These are phyloP conservation scores for Trichoderma oligosporum DNA, from an alignment of 2,329 filamentous ascomycete species.

Conservation along the genomic window DNA sequence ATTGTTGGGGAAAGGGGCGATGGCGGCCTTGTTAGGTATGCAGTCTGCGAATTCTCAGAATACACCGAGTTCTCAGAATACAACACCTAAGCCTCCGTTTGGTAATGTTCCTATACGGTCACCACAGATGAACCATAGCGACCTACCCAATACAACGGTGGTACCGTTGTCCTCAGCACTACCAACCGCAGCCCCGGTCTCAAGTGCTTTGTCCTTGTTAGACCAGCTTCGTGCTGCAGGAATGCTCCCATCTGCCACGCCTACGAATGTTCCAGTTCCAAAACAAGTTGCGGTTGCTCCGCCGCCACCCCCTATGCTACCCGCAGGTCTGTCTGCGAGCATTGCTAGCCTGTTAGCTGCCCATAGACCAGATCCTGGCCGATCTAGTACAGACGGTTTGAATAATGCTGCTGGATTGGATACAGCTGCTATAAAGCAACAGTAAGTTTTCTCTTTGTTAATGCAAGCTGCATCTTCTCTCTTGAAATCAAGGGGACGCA, in stretches of 20 bases:
- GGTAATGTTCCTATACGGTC: constrained; percentile 44
- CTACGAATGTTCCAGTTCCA: constrained; percentile 36
- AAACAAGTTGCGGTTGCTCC: constrained; percentile 26
- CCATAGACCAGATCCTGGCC: constrained; percentile 26
- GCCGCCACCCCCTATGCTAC: constrained; percentile 28
- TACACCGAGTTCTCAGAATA: constrained; percentile 46
- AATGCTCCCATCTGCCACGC: constrained; percentile 51
- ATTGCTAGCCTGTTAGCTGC: constrained; percentile 37
- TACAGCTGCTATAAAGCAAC: constrained; percentile 63
- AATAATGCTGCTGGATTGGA: constrained; percentile 60
- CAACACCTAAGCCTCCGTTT: constrained; percentile 40
- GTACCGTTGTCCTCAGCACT: not conserved
- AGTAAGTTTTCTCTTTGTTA: constrained; percentile 53
- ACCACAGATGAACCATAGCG: constrained; percentile 44
- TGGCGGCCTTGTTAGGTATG: constrained; percentile 57
- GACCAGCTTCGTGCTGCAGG: constrained; percentile 66
- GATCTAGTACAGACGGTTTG: constrained; percentile 33
- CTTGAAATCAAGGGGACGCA: too few species aligned
- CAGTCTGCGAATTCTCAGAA: constrained; percentile 48
- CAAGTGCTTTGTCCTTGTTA: constrained; percentile 45
- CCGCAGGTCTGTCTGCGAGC: constrained; percentile 33
- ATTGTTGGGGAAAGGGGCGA: constrained; percentile 55
- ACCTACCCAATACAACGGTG: constrained; percentile 30
- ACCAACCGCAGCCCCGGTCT: not conserved
- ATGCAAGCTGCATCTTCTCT: not conserved